Conservation (phyloP, 1,284 basidiomycete genomes). For the Sphaerobolus stellatus region DNA sequence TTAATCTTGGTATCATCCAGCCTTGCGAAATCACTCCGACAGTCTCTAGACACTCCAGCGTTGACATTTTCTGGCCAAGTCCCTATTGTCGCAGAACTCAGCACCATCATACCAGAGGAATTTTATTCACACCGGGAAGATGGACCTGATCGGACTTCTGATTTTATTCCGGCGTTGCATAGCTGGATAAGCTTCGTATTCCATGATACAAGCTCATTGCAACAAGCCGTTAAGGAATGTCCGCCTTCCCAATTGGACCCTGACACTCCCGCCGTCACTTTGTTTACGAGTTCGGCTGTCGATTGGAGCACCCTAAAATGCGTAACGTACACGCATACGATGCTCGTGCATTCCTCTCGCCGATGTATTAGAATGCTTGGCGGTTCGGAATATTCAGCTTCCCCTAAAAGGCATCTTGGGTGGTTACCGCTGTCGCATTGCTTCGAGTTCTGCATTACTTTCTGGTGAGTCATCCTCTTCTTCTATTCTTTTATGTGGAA, state of each 20-base stretch:
- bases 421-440: conserved; percentile 21
- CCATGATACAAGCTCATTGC: not conserved
- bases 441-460: conserved; percentile 17
- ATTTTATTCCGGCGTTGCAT: not conserved
- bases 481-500: too few species aligned
- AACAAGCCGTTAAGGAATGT: not conserved
- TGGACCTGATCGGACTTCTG: not conserved
- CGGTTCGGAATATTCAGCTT: conserved; percentile 1
- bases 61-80: not conserved
- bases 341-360: conserved; percentile 9
- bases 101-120: not conserved
- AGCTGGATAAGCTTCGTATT: not conserved
- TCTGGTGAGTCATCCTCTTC: conserved; percentile 17
- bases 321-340: conserved; percentile 17
- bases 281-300: conserved; percentile 20
- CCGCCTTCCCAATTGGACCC: not conserved
- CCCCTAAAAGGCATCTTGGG: conserved; percentile 18
- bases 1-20: not conserved
- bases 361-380: conserved; percentile 12
- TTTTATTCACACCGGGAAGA: not conserved
- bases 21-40: not conserved
- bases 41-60: not conserved
- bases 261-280: conserved; percentile 6
- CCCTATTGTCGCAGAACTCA: not conserved
- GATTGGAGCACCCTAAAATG: conserved; percentile 18